Percentiles rank a stretch among this genome's conserved stretches.
Evolutionary conservation across 768 basidiomycete species (phyloP).

Genomic region (Russula abietina): DNA sequence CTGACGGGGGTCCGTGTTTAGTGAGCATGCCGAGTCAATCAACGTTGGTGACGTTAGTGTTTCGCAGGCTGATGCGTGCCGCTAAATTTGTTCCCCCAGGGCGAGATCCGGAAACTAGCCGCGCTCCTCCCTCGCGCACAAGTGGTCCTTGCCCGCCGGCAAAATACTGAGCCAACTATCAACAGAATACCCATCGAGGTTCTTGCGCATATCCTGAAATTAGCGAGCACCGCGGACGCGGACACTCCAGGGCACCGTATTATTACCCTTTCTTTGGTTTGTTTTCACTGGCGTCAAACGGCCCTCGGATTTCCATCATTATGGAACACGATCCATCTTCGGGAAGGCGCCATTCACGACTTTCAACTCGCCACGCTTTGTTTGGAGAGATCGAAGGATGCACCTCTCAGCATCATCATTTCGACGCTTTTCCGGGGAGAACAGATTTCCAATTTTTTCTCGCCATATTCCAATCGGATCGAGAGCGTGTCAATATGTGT

Average conservation of each 20-base stretch:
- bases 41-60: conserved; percentile 5
- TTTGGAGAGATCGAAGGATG: conserved; percentile 22
- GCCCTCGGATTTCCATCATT: conserved; percentile 23
- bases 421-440: conserved; percentile 23
- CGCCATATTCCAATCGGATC: conserved; percentile 22
- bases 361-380: conserved; percentile 24
- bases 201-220: conserved; percentile 21
- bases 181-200: conserved; percentile 22
- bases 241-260: conserved; percentile 15
- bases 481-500: conserved; percentile 20
- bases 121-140: conserved; percentile 23
- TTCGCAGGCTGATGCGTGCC: background rate
- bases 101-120: conserved; percentile 17
- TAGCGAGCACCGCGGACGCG: conserved; percentile 13
- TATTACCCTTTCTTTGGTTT: conserved; percentile 23
- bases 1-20: background rate
- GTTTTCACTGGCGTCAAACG: conserved; percentile 25
- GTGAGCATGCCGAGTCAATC: conserved; percentile 2
- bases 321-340: conserved; percentile 25
- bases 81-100: conserved; percentile 12
- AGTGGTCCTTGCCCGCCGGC: conserved; percentile 16
- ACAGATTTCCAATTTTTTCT: conserved; percentile 24
- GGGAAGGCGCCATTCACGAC: conserved; percentile 23
- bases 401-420: conserved; percentile 21
- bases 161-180: conserved; percentile 15